Evolutionary conservation across 1,139 yeast genomes (phyloP).

Genomic region (Candida neerlandica): DNA sequence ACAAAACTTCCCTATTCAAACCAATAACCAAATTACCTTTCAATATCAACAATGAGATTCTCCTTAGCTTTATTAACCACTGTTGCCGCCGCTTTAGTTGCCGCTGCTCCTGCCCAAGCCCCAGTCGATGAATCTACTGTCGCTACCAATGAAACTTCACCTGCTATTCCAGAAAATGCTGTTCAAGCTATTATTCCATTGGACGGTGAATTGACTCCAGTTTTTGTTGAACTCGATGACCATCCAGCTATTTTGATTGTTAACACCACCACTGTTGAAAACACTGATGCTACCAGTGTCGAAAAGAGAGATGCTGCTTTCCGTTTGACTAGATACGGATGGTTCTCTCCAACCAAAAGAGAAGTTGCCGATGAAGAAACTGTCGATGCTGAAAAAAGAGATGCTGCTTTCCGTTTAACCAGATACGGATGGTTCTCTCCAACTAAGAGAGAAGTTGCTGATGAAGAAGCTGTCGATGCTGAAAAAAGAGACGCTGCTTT

Average conservation of each 20-base stretch:
- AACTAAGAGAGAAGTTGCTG: conserved; percentile 12
- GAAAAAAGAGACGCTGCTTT: conserved; percentile 6
- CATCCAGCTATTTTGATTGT: conserved; percentile 11
- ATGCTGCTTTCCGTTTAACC: conserved; percentile 9
- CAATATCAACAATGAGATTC: conserved; percentile 12
- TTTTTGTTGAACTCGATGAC: conserved; percentile 6
- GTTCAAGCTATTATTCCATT: conserved; percentile 11
- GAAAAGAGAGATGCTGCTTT: conserved; percentile 12
- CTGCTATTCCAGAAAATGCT: conserved; percentile 12
- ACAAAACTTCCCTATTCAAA: neutral
- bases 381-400: neutral
- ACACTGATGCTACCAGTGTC: neutral
- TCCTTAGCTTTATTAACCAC: conserved; percentile 15
- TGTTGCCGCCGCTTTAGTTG: conserved; percentile 13
- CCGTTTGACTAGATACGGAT: conserved; percentile 13
- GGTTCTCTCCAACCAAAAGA: conserved; percentile 16
- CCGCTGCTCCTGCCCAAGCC: conserved; percentile 13
- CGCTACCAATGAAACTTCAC: conserved; percentile 6
- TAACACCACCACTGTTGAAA: conserved; percentile 8
- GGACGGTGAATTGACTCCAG: conserved; percentile 11
- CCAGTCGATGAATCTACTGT: conserved; percentile 7
- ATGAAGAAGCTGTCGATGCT: conserved; percentile 1
- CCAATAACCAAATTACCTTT: neutral
- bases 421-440: conserved; percentile 12
- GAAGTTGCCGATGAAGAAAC: conserved; percentile 9